Conservation (phyloP, 2,329 filamentous ascomycete species). For the Arthrinium puccinioides region DNA sequence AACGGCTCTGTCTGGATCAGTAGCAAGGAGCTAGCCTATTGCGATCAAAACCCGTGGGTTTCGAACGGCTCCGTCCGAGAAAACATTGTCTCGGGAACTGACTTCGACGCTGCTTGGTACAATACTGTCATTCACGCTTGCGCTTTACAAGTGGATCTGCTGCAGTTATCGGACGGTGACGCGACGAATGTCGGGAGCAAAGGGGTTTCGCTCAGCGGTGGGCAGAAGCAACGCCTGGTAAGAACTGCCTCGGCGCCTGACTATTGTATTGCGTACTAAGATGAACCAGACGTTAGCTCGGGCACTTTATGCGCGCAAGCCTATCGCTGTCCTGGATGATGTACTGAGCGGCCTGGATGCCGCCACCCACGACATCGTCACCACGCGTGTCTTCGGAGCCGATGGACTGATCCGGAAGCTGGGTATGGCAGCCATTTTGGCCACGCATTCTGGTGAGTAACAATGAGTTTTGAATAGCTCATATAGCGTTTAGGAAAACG, state of each 20-base stretch:
- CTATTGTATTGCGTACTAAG: slow-evolving; percentile 2
- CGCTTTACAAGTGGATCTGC: slow-evolving; percentile 8
- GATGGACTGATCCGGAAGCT: slow-evolving; percentile 3
- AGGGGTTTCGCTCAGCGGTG: slow-evolving; percentile 19
- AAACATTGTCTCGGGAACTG: slow-evolving; percentile 9
- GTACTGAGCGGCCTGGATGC: slow-evolving; percentile 11
- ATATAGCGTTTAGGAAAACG: slow-evolving; percentile 7
- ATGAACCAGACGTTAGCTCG: slow-evolving; percentile 9
- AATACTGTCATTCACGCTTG: slow-evolving; percentile 10
- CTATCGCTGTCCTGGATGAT: slow-evolving; percentile 9
- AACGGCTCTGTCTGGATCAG: slow-evolving; percentile 7
- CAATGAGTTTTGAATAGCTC: slow-evolving; percentile 6
- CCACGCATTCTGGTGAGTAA: slow-evolving; percentile 6
- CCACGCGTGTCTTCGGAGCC: slow-evolving; percentile 2
- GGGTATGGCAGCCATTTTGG: slow-evolving; percentile 4
- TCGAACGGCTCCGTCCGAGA: slow-evolving; percentile 9
- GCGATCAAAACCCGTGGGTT: slow-evolving; percentile 11
- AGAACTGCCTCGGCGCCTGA: slow-evolving; percentile 1
- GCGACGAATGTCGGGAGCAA: slow-evolving; percentile 16
- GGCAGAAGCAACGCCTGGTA: slow-evolving; percentile 14
- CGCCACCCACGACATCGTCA: slow-evolving; percentile 4
- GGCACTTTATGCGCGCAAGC: slow-evolving; percentile 10
- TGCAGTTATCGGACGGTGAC: slow-evolving; percentile 13
- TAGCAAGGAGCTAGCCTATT: slow-evolving; percentile 8
- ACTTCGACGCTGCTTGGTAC: slow-evolving; percentile 8